Base-by-base conservation (phyloP, 2,329 filamentous ascomycete genomes). In the Periconia macrospinosa region DNA sequence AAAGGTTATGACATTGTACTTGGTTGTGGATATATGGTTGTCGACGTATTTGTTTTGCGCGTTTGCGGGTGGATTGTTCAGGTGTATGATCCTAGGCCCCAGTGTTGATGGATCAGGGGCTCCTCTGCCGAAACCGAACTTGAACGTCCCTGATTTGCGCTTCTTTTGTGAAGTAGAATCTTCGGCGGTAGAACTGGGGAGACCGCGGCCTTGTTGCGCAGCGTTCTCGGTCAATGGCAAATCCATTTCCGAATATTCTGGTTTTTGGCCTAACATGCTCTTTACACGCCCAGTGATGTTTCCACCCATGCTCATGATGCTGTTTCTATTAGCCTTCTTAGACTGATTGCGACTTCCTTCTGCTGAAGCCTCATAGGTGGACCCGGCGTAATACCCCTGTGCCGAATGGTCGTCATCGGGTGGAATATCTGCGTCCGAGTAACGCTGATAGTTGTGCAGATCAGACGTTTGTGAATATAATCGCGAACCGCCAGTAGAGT, bases 61-160 rank as follows among this genome's bases (percentile, higher is more conserved):
- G 73, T 99, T 99, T 49, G 92, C 92, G 2, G 93, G 91, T 3
- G 92, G 89, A 70, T 99, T 97, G 82, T 99, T 99, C 70, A 99
- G 84, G 72, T 95, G 86, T 71, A 99, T 97, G 63, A 97, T 86
- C 60, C 94, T 85, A 42, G 94, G 94, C 11, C 94, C 94, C 30
- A 97, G 81, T 6, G 91, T 95, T 42, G 93, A 91, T 8, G 93
- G 92, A 73, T 99, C 94, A 42, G 87, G 84, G 73, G 94, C 94
- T 61, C 86, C 83, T 68, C 90, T 81, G 18, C 91, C 91, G 73
- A 97, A 92, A 46, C 92, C 91, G 73, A 96, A 97, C 77, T 91
- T 96, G 85, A 97, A 95, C 80, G 86, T 73, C 82, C 89, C 65
- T 18, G 65, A 63, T 8, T 52, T 77, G 56, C 69, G 70, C 46